Evolutionary conservation across 116 monocot genomes (phyloP), one percentile per base, ranked within the genome.

Genomic region (Zostera marina): DNA sequence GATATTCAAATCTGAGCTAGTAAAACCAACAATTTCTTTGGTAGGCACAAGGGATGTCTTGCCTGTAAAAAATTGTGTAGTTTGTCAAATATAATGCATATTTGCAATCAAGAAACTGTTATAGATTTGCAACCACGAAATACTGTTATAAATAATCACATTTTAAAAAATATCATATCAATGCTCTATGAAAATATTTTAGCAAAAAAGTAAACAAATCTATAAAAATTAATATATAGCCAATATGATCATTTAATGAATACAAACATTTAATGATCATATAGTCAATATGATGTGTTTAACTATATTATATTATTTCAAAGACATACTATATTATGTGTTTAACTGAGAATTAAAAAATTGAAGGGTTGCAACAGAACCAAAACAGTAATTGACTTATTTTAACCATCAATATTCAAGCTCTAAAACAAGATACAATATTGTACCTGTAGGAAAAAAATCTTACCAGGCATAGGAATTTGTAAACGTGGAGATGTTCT

Each of bases 21-120:
- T 72, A 49, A 77, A 76, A 55, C 80, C 68, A 9, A 80, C 55
- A 41, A 82, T 80, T 61, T 89, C 84, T 40, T 70, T 59, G 3
- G 85, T 74, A 22, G 96, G 83, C 56, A 77, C 60, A 38, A 82
- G 61, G 23, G 67, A 66, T 64, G 65, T 66, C 43, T 74, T 72
- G 54, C 85, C 89, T 66, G 41, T 22, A 67, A 71, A 55, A 22
- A 53, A n/a, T n/a, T 39, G 55, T 1, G n/a, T n/a, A n/a, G n/a
- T n/a, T n/a, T n/a, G n/a, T n/a, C n/a, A 54, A 43, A 43, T 7
- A 43, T 43, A 43, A 11, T 6, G 42, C 11, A 43, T 11, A 7
- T 43, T 43, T 11, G n/a, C n/a, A n/a, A n/a, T n/a, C n/a, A n/a
- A n/a, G n/a, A 43, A 43, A 43, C 6, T 7, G 42, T 43, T 43